phyloP scores from a whole-genome alignment of 768 basidiomycete species.

The Lactifluus echinatus region DNA sequence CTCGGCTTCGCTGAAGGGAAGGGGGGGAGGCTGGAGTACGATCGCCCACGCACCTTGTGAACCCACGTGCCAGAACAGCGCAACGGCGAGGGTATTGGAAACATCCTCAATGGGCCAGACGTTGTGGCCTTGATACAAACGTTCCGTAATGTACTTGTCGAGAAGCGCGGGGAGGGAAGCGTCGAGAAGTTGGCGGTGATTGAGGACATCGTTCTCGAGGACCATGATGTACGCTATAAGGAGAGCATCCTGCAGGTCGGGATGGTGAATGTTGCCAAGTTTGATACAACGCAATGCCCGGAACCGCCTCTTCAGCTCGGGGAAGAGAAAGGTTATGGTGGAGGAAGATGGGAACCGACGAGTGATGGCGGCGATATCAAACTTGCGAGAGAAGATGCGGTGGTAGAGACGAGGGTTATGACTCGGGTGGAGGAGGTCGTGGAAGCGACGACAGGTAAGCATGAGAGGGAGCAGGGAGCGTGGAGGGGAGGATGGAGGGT shows the following conservation, averaged over 20 bases:
- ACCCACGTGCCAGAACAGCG: conserved; percentile 21
- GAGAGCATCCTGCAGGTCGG: conserved; percentile 4
- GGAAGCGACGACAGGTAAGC: conserved; percentile 37
- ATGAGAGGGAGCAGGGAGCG: conserved; percentile 47
- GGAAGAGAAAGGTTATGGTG: conserved; percentile 38
- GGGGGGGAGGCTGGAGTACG: conserved; percentile 3
- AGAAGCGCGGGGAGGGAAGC: conserved; percentile 10
- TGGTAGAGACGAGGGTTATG: conserved; percentile 63
- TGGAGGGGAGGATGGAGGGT: conserved; percentile 46
- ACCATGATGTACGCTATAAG: conserved; percentile 16
- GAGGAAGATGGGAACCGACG: conserved; percentile 40
- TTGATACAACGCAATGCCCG: conserved; percentile 9
- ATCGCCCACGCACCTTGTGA: conserved; percentile 16
- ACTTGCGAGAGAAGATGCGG: conserved; percentile 56
- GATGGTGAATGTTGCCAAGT: conserved; percentile 2
- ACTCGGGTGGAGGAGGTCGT: conserved; percentile 41
- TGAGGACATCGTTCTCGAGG: conserved; percentile 18
- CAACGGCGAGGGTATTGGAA: conserved; percentile 15
- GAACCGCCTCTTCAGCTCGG: conserved; percentile 21
- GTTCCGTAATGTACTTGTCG: conserved; percentile 3
- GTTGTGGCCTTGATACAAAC: conserved; percentile 4
- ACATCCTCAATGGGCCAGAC: conserved; percentile 15
- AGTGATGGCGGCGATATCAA: conserved; percentile 46
- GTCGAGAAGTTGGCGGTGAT: conserved; percentile 3
- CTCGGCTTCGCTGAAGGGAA: neutral